These are phyloP conservation scores for Penicillium sp. DNA, from an alignment of 2,329 filamentous ascomycete species.

Conservation along the genomic window DNA sequence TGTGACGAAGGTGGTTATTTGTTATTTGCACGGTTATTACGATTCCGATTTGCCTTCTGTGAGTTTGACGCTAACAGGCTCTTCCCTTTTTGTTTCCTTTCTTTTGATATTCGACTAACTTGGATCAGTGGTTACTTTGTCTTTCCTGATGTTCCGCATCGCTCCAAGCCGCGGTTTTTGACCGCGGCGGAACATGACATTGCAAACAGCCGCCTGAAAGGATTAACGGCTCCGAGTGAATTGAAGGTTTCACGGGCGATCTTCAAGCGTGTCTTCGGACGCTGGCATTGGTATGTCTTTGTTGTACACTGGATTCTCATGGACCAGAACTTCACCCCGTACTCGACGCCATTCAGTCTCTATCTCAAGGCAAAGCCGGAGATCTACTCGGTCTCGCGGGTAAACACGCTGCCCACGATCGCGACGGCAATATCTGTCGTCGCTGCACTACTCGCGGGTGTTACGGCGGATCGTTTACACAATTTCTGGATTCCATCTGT, in stretches of 20 bases:
- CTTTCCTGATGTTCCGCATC: constrained; percentile 35
- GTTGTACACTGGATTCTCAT: constrained; percentile 42
- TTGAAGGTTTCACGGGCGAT: constrained; percentile 37
- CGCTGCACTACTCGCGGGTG: constrained; percentile 35
- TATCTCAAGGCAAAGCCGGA: constrained; percentile 44
- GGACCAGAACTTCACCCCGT: constrained; percentile 41
- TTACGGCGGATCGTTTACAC: constrained; percentile 36
- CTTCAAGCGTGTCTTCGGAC: constrained; percentile 39
- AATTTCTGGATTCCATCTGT: constrained; percentile 41
- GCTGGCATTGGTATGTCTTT: constrained; percentile 46
- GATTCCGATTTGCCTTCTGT: constrained; percentile 17
- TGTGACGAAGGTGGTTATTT: constrained; percentile 29
- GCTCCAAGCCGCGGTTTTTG: constrained; percentile 18
- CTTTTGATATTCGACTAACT: background rate
- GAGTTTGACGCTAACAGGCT: background rate
- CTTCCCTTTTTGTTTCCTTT: background rate
- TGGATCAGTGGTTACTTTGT: constrained; percentile 20
- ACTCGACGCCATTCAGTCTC: constrained; percentile 41
- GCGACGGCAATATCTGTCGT: constrained; percentile 43
- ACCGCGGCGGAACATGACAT: constrained; percentile 15
- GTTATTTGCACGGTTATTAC: constrained; percentile 32
- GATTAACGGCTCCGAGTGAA: constrained; percentile 32
- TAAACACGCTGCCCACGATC: constrained; percentile 48
- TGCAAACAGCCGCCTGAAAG: constrained; percentile 20
- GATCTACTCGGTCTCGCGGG: constrained; percentile 41